A percentile compares a stretch with the other conserved stretches of the same genome.
Conservation (phyloP, 2,329 filamentous ascomycete species). For the Parastagonospora avenae region DNA sequence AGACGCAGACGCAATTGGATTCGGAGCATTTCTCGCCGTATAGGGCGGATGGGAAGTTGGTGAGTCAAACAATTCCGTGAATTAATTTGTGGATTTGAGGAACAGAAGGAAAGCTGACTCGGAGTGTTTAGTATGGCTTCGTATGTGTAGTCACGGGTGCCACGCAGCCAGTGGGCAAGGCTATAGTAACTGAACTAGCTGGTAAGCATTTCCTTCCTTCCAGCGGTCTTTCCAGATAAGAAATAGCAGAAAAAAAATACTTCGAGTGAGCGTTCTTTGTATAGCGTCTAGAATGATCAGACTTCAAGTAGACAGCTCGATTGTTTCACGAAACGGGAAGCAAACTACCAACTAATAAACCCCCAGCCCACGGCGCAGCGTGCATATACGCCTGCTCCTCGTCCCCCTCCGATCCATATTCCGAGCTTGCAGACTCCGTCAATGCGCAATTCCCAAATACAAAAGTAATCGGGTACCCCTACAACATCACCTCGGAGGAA, state of each 20-base stretch:
- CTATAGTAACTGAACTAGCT: conserved; percentile 65
- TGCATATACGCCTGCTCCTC: conserved; percentile 65
- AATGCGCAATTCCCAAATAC: conserved; percentile 57
- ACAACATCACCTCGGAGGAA: conserved; percentile 63
- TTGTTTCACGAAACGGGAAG: too few relatives aligned
- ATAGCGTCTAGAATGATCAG: neutral
- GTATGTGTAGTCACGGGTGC: conserved; percentile 69
- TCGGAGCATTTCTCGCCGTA: conserved; percentile 63
- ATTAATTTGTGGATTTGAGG: too few relatives aligned
- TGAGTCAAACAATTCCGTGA: conserved; percentile 39
- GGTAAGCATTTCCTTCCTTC: conserved; percentile 43
- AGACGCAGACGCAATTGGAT: conserved; percentile 25
- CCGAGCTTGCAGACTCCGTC: conserved; percentile 50
- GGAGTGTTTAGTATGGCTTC: conserved; percentile 61
- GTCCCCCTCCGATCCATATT: conserved; percentile 51
- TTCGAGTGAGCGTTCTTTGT: too few relatives aligned
- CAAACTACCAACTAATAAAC: conserved; percentile 6
- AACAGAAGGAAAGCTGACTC: neutral
- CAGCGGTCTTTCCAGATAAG: too few relatives aligned
- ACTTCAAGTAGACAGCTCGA: neutral
- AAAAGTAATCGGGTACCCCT: conserved; percentile 66
- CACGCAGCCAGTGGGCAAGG: conserved; percentile 64
- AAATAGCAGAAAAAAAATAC: too few relatives aligned
- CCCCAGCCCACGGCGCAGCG: conserved; percentile 65
- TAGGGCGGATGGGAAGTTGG: conserved; percentile 62